A percentile compares a stretch with the other conserved stretches of the same genome.
These are phyloP conservation scores for Leucosporidium yakuticum DNA, from an alignment of 768 basidiomycete genomes.

Conservation along the genomic window DNA sequence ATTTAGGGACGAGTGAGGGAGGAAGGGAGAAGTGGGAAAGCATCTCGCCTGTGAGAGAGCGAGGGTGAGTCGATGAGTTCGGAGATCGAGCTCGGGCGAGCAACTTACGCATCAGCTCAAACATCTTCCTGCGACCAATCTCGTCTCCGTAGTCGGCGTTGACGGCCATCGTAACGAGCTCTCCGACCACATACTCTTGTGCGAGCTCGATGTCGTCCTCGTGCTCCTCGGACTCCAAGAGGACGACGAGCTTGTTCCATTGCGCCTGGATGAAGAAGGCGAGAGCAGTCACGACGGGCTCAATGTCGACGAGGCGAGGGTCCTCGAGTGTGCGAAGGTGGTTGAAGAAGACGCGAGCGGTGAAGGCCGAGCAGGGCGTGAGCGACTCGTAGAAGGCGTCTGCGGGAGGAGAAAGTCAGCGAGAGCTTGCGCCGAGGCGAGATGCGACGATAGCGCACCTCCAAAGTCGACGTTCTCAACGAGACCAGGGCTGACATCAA, in stretches of 20 bases:
- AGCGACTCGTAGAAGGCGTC: conserved; percentile 66
- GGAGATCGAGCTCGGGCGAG: not conserved
- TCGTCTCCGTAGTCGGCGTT: conserved; percentile 87
- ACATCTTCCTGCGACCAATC: conserved; percentile 81
- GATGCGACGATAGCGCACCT: conserved; percentile 48
- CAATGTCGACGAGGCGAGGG: conserved; percentile 57
- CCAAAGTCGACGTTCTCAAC: conserved; percentile 63
- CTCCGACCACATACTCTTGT: conserved; percentile 65
- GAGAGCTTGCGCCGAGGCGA: not conserved
- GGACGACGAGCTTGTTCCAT: conserved; percentile 61
- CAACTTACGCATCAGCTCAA: conserved; percentile 68
- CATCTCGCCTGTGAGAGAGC: conserved; percentile 60
- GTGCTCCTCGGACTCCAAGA: conserved; percentile 41
- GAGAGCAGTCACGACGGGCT: conserved; percentile 78
- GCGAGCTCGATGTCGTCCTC: conserved; percentile 49
- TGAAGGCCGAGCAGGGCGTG: conserved; percentile 69
- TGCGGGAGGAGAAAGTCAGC: conserved; percentile 39
- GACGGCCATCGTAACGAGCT: conserved; percentile 71
- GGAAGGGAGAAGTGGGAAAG: conserved; percentile 66
- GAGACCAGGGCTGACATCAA: conserved; percentile 59
- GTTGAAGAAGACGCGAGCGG: conserved; percentile 75
- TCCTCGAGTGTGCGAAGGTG: conserved; percentile 57
- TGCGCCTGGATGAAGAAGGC: conserved; percentile 66
- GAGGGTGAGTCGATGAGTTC: not conserved
- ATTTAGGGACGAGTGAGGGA: conserved; percentile 60